Percentiles rank a stretch among this genome's conserved stretches.
These are phyloP conservation scores for Asterochloris erici DNA, from an alignment of 139 green algal genomes.

Conservation along the genomic window DNA sequence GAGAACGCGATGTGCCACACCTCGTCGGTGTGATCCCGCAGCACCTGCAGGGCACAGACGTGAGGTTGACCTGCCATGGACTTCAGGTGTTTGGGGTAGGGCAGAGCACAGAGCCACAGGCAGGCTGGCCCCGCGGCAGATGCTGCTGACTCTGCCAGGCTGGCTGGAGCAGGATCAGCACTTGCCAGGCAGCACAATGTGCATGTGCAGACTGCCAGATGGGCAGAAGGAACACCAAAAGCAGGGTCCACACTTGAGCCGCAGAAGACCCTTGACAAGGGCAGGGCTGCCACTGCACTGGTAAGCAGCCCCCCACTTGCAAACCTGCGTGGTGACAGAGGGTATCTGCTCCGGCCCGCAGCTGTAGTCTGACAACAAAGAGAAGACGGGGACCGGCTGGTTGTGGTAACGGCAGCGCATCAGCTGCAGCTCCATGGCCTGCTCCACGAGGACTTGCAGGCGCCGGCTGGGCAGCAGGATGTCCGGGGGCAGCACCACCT, in stretches of 20 bases:
- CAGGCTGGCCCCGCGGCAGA: no score
- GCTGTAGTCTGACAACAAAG: slow-evolving; percentile 71
- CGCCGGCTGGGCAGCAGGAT: slow-evolving; percentile 66
- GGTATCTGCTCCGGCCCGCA: slow-evolving; percentile 71
- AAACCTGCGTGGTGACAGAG: slow-evolving; percentile 55
- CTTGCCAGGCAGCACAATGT: no score
- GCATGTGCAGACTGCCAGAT: no score
- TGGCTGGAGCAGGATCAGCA: no score
- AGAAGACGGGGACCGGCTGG: slow-evolving; percentile 30
- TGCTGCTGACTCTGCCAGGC: no score
- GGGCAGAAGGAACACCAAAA: no score
- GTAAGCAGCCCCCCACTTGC: neutral
- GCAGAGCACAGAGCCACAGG: no score
- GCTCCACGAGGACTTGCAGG: slow-evolving; percentile 72
- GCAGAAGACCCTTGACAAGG: no score
- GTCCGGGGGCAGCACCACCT: slow-evolving; percentile 45
- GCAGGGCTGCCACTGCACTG: neutral
- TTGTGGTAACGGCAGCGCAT: slow-evolving; percentile 69
- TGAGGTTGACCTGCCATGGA: neutral
- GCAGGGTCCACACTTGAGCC: no score
- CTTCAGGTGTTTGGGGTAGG: neutral
- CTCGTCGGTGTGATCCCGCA: slow-evolving; percentile 82
- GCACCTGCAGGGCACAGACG: slow-evolving; percentile 37
- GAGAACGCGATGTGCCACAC: slow-evolving; percentile 93
- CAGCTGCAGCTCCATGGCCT: slow-evolving; percentile 63